Evolutionary conservation across 306 rosid species (phyloP), one percentile per base, ranked within the genome.

Genomic region (Cyamopsis tetragonoloba): DNA sequence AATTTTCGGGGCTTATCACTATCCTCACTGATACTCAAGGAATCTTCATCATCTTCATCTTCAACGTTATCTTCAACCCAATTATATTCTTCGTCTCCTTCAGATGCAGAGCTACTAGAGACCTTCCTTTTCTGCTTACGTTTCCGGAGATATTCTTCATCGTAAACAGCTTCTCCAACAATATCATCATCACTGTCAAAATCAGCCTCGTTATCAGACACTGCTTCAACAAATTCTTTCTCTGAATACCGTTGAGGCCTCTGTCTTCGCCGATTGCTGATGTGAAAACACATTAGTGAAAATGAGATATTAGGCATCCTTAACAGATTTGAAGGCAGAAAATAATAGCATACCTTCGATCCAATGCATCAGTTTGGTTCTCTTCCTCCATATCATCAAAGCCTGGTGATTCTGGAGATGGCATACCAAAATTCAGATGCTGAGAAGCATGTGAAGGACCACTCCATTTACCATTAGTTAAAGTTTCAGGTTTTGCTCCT

Each of bases 111-210:
- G 83, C 96, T 87, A 84, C 95, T 89, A 11, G 95, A 87, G 34
- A 75, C 58, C 62, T 76, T 88, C 81, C 79, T 87, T 75, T 83
- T 86, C 77, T 84, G 89, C 76, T 87, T 92, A 47, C 96, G 96
- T 81, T 89, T 79, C 79, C 76, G 79, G 58, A 92, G 77, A 80
- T 92, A 92, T 46, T 89, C 98, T 48, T 92, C 98, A 77, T 89
- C 96, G 26, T 92, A 92, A 24, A 92, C 75, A 4, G 96, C 98
- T 85, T 92, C 98, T 30, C 98, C 98, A 64, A 92, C 95, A 70
- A 92, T 92, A 55, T 92, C 98, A 63, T 92, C 98, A 71, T 92
- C 98, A 30, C 96, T 92, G 74, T 87, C 95, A 31, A 71, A 88
- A 56, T 85, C 95, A 13, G 62, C 86, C 8, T 92, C 98, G 66